Evolutionary conservation across 306 rosid genomes (phyloP), one percentile per base, ranked within the genome.

Genomic region (Cicer yamashitae): DNA sequence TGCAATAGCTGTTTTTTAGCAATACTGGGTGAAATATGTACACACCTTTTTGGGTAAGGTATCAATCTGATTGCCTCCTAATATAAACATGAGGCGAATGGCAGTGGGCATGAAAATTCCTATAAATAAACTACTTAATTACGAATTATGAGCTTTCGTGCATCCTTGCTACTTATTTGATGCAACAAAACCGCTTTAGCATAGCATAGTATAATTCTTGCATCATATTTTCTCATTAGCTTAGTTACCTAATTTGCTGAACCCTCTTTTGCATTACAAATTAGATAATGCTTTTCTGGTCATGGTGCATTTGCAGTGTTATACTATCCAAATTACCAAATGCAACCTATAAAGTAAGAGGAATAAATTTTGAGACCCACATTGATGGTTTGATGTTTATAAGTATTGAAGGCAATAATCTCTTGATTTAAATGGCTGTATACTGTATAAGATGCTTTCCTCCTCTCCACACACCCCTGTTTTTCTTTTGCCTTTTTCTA

Each of bases 321-420:
- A n/a, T 12, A 20, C 51, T 15, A 62, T 65, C 63, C 13, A 8
- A 44, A 51, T 62, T 61, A 7, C 34, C 12, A 30, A 71, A 53
- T 43, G 68, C 73, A 12, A 30, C 14, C 17, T 20, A 15, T 77
- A 30, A 70, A 46, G 37, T 57, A 25, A 58, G 71, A 53, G 45
- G 74, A 34, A 1, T 30, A 43, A 41, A 71, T 22, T 12, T 48
- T 44, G 60, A 53, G 58, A 15, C 12, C 75, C n/a, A 10, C 53
- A 10, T 39, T 53, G 57, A 76, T 63, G 20, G n/a, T 53, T 75
- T 76, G 57, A 69, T 67, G 50, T 67, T 11, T 67, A 51, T 43
- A 13, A n/a, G 8, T 46, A 56, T 22, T 18, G 25, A 10, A 34
- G 34, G 56, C 69, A 44, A 39, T 40, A 45, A 15, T 58, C 56